Evolutionary conservation across 257 asterid genomes (phyloP), one percentile per base, ranked within the genome.

Genomic region (Solanum clarkiae): DNA sequence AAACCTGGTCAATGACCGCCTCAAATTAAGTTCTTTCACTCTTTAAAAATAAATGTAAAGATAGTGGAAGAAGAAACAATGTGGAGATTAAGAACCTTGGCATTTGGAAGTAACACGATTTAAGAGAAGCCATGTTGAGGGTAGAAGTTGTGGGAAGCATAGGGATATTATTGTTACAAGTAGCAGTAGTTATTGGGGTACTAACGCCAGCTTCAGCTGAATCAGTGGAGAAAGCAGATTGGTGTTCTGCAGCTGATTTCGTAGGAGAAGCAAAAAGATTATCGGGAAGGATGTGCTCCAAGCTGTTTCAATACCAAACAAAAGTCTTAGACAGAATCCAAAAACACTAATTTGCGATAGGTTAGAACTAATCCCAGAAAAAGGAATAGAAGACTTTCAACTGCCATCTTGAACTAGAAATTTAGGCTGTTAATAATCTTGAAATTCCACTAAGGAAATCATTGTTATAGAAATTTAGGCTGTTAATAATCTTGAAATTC

Each of bases 231-330:
- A 71, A 65, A 0, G 17, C 17, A 0, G 57, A n/a, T 16, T 56
- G 57, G 70, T 54, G 24, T 49, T 80, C 85, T 42, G 84, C 86
- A 5, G 69, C 65, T 26, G 56, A 68, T 55, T 69, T 84, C 14
- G 97, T 95, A 10, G 99, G 99, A 80, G 98, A 97, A 2, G 98
- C 92, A 18, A 97, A 95, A 4, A 97, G 81, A 56, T 91, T 94
- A 74, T 97, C 99, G 0, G 99, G 99, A 63, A 97, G 97, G 82
- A 84, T 86, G 90, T 93, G 92, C 88, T 94, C 98, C 88, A 95
- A 86, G 91, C 98, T 97, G 96, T 85, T 72, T 87, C 80, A 59
- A 80, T 32, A 40, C 49, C 84, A 87, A 81, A 87, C 77, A 74
- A 51, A 79, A 53, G 3, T 68, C 13, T 82, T 77, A 90, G 86